These are phyloP conservation scores for Auricularia heimuer DNA, from an alignment of 768 basidiomycete species.

Conservation along the genomic window DNA sequence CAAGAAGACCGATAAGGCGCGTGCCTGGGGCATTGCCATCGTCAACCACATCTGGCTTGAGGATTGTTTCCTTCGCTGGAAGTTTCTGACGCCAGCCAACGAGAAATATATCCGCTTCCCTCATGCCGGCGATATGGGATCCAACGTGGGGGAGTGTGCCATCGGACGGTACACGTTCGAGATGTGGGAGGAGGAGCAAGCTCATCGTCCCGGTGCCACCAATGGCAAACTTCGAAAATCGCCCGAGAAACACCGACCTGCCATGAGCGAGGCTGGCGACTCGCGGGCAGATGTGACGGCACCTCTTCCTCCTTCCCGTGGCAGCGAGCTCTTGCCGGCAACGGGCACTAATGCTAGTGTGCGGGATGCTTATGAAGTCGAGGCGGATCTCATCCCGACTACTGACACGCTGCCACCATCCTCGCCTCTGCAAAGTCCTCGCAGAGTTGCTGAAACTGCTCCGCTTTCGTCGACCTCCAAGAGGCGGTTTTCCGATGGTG, in stretches of 20 bases:
- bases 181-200: neutral
- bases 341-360: neutral
- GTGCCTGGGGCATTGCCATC: conserved; percentile 72
- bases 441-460: neutral
- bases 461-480: neutral
- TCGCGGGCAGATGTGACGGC: neutral
- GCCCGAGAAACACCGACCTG: neutral
- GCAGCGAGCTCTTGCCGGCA: neutral
- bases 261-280: conserved; percentile 3
- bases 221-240: neutral
- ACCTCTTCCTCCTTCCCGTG: neutral
- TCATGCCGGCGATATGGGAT: conserved; percentile 53
- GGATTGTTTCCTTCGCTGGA: conserved; percentile 80
- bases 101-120: conserved; percentile 66
- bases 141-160: conserved; percentile 26
- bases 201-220: conserved; percentile 4
- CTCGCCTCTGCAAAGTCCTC: neutral
- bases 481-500: neutral
- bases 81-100: conserved; percentile 47
- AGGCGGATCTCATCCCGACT: neutral
- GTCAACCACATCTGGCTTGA: conserved; percentile 91
- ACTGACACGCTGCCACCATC: neutral
- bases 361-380: conserved; percentile 10
- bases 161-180: conserved; percentile 10
- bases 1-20: conserved; percentile 63